phyloP scores from a whole-genome alignment of 768 basidiomycete species.

The Mycena kentingensis region DNA sequence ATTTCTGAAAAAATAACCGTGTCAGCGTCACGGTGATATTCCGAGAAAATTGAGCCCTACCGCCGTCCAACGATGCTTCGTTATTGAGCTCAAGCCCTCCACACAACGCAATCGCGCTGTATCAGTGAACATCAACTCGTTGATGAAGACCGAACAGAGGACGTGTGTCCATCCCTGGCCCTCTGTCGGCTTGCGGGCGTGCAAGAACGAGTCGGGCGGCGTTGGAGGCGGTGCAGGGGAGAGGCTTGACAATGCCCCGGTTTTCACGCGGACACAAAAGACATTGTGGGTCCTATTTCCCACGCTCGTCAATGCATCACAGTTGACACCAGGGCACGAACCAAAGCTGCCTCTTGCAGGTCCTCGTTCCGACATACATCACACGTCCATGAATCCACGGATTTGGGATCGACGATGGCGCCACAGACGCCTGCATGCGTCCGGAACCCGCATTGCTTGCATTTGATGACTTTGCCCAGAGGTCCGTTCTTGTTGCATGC shows the following conservation, averaged over 20 bases:
- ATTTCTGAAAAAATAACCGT: conserved; percentile 50
- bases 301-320: conserved; percentile 3
- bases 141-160: conserved; percentile 84
- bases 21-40: too few species aligned
- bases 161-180: conserved; percentile 92
- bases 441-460: conserved; percentile 76
- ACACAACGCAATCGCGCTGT: conserved; percentile 71
- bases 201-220: conserved; percentile 63
- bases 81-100: conserved; percentile 81
- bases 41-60: too few species aligned
- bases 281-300: conserved; percentile 73
- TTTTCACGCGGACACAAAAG: conserved; percentile 74
- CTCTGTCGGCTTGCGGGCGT: conserved; percentile 87
- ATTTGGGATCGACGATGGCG: conserved; percentile 60
- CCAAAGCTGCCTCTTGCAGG: conserved; percentile 78
- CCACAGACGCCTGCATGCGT: conserved; percentile 78
- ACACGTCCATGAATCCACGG: conserved; percentile 79
- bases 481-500: conserved; percentile 78
- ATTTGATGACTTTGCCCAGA: conserved; percentile 76
- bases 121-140: conserved; percentile 83
- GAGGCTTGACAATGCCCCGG: conserved; percentile 51
- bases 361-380: conserved; percentile 88
- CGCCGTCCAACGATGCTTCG: conserved; percentile 69
- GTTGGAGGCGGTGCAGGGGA: conserved; percentile 37
- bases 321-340: conserved; percentile 35